Base-by-base conservation (phyloP, 2,329 filamentous ascomycete genomes). In the Colletotrichum chrysophilum region DNA sequence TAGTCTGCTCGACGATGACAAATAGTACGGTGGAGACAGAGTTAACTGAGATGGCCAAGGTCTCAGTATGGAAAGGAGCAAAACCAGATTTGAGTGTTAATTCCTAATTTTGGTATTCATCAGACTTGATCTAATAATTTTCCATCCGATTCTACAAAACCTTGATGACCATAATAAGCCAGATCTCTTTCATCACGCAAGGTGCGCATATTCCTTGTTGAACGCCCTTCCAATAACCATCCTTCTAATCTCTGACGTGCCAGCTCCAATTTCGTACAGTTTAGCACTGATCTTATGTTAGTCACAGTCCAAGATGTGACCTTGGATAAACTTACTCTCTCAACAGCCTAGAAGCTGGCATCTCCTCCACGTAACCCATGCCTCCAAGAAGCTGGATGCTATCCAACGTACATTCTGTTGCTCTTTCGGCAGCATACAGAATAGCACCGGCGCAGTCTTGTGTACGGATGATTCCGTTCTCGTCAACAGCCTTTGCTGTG, bases 371-470 rank as follows among this genome's bases (percentile, higher is more conserved):
- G 82, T 98, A 98, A 5, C 96, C 96, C 92, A 96, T 98, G 0
- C 96, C 97, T 21, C 97, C 97, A 81, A 99, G 91, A 75, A 98
- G 89, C 85, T 99, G 97, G 75, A 98, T 95, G 61, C 94, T 95
- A 85, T 98, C 96, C 34, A 98, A 89, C 0, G 95, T 91, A 75
- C 93, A 95, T 86, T 98, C 95, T 1, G 95, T 97, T 13, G 96
- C 96, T 38, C 96, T 87, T 87, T 98, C 96, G 0, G 96, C 96
- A 2, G 96, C 96, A 85, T 98, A 98, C 78, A 98, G 86, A 77
- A 98, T 98, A 4, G 96, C 95, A 48, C 96, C 96, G 0, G 97
- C 96, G 84, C 97, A 98, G 86, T 99, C 96, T 83, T 98, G 94
- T 0, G 96, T 98, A 73, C 90, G 90, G 79, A 98, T 93, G 2